Conservation (phyloP, 2,329 filamentous ascomycete species). For the Colletotrichum graminicola region DNA sequence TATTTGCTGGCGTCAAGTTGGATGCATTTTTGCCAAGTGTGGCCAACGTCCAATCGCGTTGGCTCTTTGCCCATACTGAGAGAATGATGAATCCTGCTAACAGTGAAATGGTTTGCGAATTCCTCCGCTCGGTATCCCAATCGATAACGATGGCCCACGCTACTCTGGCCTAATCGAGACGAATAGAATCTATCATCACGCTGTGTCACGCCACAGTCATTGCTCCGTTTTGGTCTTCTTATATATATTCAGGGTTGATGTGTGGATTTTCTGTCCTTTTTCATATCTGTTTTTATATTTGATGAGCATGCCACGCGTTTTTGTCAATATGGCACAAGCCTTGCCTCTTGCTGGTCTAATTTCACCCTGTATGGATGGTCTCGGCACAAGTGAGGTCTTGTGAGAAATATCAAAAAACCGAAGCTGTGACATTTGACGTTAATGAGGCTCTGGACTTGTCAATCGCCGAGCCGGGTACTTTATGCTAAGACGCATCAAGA, state of each 20-base stretch:
- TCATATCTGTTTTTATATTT: background rate
- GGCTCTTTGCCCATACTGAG: background rate
- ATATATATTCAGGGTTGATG: no score
- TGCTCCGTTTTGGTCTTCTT: background rate
- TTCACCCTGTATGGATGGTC: background rate
- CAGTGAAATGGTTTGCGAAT: slow-evolving; percentile 5
- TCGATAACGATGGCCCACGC: slow-evolving; percentile 13
- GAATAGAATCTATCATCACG: background rate
- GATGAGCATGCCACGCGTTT: slow-evolving; percentile 3
- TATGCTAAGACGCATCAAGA: slow-evolving; percentile 38
- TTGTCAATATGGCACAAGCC: background rate
- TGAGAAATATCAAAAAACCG: background rate
- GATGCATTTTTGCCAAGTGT: slow-evolving; percentile 27
- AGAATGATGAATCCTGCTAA: background rate
- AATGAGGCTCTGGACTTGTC: slow-evolving; percentile 15
- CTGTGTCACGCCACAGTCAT: slow-evolving; percentile 7
- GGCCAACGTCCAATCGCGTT: slow-evolving; percentile 3
- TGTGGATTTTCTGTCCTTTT: no score
- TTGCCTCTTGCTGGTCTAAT: background rate
- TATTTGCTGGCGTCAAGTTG: slow-evolving; percentile 2
- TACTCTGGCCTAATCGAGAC: slow-evolving; percentile 1
- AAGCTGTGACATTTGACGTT: background rate
- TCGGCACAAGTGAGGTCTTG: background rate
- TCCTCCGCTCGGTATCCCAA: slow-evolving; percentile 16
- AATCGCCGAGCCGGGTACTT: slow-evolving; percentile 28